Conservation (phyloP, 140 eudicot genomes). For the Anethum foeniculum region DNA sequence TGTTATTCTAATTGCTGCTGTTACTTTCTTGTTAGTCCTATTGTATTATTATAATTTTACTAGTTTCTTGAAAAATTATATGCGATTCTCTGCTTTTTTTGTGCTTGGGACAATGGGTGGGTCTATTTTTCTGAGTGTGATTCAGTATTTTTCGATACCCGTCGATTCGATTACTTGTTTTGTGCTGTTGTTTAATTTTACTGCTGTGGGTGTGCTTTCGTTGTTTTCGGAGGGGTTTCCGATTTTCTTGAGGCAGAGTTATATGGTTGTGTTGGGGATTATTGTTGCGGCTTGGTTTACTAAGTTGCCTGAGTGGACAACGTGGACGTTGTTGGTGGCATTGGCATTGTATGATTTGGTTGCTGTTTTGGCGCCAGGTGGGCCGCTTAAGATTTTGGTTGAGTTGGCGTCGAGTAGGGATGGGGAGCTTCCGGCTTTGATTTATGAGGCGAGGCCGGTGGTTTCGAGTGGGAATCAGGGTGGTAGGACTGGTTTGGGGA, state of each 20-base stretch:
- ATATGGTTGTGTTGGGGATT: conserved; percentile 73
- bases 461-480: conserved; percentile 24
- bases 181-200: conserved; percentile 50
- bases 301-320: conserved; percentile 89
- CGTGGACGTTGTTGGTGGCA: conserved; percentile 82
- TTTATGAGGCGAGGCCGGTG: conserved; percentile 82
- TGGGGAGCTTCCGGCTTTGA: conserved; percentile 87
- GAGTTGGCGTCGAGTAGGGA: conserved; percentile 79
- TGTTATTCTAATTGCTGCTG: conserved; percentile 59
- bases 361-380: conserved; percentile 96
- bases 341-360: conserved; percentile 83
- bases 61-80: conserved; percentile 63
- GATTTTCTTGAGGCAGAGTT: conserved; percentile 56
- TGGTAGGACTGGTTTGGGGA: conserved; percentile 30
- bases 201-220: conserved; percentile 59
- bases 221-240: conserved; percentile 69
- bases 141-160: conserved; percentile 49
- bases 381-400: conserved; percentile 85
- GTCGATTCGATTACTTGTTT: conserved; percentile 52
- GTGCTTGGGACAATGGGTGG: conserved; percentile 81
- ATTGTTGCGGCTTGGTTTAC: conserved; percentile 94
- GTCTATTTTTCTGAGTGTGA: conserved; percentile 43
- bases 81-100: conserved; percentile 75
- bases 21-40: conserved; percentile 73
- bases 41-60: conserved; percentile 85